Base-by-base conservation (phyloP, 1,139 yeast species). In the Suhomyces guaymorum region DNA sequence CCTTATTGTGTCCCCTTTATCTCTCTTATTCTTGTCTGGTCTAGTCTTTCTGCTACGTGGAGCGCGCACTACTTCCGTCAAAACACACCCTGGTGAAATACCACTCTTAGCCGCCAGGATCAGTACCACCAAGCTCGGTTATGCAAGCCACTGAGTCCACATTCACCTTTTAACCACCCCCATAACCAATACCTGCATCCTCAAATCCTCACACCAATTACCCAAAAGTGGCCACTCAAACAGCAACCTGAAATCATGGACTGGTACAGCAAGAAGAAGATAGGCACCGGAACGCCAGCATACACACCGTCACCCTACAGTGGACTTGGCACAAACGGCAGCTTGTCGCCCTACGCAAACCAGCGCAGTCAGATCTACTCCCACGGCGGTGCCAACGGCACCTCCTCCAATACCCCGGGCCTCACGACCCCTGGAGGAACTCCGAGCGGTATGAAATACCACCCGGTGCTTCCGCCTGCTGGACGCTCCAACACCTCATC, bases 231-330 rank as follows among this genome's bases (percentile, higher is more conserved):
- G 13, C 15, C 12, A n/a, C 7, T n/a, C 18, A 17, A 15, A 7
- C 15, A 7, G 10, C 9, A n/a, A 8, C 15, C 11, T 13, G 11
- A 7, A 4, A n/a, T n/a, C 7, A 42, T 42, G 46, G 46, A 42
- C 28, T 42, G 46, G 46, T 38, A 40, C 26, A 28, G 24, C 26
- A 37, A 39, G 30, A 40, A 35, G 31, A 32, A 29, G 28, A 39
- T 32, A 16, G 12, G 33, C 16, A 25, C 33, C 5, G 34, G 38
- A 10, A 28, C 24, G 13, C 41, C 40, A 13, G 19, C 38, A 12
- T 41, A 38, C 19, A 32, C 44, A 4, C 39, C 44, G 15, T 28
- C 37, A 1, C 26, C 34, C 11, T 31, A 29, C 26, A 31, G 41
- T 4, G 20, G 41, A 9, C 17, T 28, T 9, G 37, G 34, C 6